phyloP scores from a whole-genome alignment of 352 stramenopile genomes.

The Pythium aristosporum region DNA sequence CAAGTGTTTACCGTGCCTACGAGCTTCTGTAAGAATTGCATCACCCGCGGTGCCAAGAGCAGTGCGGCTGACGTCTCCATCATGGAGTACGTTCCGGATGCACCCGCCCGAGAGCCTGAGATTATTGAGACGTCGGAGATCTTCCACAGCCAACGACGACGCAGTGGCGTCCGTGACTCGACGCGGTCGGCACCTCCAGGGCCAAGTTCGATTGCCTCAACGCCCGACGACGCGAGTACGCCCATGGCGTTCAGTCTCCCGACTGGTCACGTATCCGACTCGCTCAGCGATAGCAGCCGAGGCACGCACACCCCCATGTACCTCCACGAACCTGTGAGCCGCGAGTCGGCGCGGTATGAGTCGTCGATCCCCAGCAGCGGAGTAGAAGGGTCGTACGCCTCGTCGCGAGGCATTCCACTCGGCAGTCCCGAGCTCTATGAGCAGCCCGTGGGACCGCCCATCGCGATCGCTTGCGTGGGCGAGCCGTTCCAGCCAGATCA shows the following conservation, averaged over 20 bases:
- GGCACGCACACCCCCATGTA: background rate
- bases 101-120: slow-evolving; percentile 9
- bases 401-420: background rate
- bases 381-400: background rate
- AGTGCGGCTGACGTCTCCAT: slow-evolving; percentile 28
- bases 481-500: background rate
- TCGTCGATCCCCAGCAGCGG: background rate
- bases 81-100: slow-evolving; percentile 23
- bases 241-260: slow-evolving; percentile 5
- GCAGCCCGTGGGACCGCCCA: background rate
- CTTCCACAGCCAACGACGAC: slow-evolving; percentile 8
- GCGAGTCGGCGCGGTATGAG: background rate
- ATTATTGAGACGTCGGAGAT: slow-evolving; percentile 21
- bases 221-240: background rate
- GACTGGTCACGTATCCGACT: background rate
- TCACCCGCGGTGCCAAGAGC: slow-evolving; percentile 9
- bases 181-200: background rate
- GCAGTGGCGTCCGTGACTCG: slow-evolving; percentile 12
- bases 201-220: slow-evolving; percentile 1
- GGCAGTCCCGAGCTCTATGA: background rate
- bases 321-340: slow-evolving; percentile 1
- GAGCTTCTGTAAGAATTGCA: slow-evolving; percentile 17
- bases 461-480: slow-evolving; percentile 1
- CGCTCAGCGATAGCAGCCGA: slow-evolving; percentile 14
- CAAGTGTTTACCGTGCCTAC: slow-evolving; percentile 18